Percentiles rank a stretch among this genome's conserved stretches.
phyloP scores from a whole-genome alignment of 148 eudicot genomes.

The Rhododendron henanense region DNA sequence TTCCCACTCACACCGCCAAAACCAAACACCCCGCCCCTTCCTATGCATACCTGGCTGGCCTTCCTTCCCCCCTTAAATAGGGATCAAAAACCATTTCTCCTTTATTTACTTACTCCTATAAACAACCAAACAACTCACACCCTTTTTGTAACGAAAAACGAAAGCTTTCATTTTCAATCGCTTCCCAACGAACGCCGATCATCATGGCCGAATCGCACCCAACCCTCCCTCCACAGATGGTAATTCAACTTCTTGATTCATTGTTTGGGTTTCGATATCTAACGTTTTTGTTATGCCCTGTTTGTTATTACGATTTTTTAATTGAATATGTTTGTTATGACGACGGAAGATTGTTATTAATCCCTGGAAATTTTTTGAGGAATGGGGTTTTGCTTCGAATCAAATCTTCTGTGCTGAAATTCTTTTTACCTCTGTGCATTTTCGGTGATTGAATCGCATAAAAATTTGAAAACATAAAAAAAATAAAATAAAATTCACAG shows the following conservation, averaged over 20 bases:
- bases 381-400: background rate
- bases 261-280: background rate
- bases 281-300: background rate
- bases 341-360: too few species aligned
- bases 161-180: background rate
- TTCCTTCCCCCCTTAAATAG: background rate
- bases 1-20: background rate
- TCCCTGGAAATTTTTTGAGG: background rate
- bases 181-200: background rate
- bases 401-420: too few species aligned
- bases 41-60: too few species aligned
- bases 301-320: background rate
- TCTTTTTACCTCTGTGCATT: too few species aligned
- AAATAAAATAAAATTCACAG: too few species aligned
- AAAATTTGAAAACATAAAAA: too few species aligned
- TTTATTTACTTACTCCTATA: background rate
- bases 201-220: constrained; percentile 1
- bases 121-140: background rate
- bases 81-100: background rate
- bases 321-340: too few species aligned
- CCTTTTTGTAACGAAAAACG: background rate
- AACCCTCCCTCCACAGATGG: background rate
- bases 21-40: background rate
- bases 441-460: too few species aligned
- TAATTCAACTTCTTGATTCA: background rate